Evolutionary conservation across 768 basidiomycete species (phyloP), one percentile per base, ranked within the genome.

Genomic region (Candolleomyces eurysporus): DNA sequence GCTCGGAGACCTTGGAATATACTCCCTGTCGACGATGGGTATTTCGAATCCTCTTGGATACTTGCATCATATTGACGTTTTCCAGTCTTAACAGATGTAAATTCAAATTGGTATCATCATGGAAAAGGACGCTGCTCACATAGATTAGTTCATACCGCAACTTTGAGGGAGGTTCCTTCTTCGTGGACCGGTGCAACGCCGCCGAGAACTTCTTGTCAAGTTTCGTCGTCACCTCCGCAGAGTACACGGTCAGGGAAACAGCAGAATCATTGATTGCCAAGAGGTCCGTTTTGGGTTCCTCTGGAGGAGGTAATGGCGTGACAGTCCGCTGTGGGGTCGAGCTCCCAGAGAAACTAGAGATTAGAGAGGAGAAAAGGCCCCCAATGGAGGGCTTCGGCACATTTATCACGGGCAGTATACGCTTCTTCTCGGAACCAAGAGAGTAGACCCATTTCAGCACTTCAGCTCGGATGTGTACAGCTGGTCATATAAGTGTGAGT

Each of bases 151-250:
- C 86, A 58, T 91, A 90, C 59, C 81, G 86, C 70, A 95, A 83
- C 56, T 78, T 83, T 5, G 75, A 76, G 0, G 96, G 96, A 0
- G 93, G 91, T 58, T 91, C 88, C 79, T 99, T 99, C 83, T 98
- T 98, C 11, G 96, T 99, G 0, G 94, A 92, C 61, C 96, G 81
- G 61, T 90, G 83, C 39, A 98, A 77, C 72, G 98, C 96, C 9
- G 77, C 72, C 2, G 84, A 78, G 52, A 90, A 76, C 68, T 89
- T 91, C 72, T 84, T 81, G 63, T 85, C 85, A 17, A 92, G 71
- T 48, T 74, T 79, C 19, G 92, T 88, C 49, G 81, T 80, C 14
- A 91, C 82, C 42, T 86, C 80, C 2, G 87, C 89, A 9, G 87
- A 81, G 68, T 86, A 90, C 48, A 91, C 82, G 1, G 85, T 82